Evolutionary conservation across 192 early-diverging fungal species (phyloP), one percentile per base, ranked within the genome.

Genomic region (Coemansia erecta): DNA sequence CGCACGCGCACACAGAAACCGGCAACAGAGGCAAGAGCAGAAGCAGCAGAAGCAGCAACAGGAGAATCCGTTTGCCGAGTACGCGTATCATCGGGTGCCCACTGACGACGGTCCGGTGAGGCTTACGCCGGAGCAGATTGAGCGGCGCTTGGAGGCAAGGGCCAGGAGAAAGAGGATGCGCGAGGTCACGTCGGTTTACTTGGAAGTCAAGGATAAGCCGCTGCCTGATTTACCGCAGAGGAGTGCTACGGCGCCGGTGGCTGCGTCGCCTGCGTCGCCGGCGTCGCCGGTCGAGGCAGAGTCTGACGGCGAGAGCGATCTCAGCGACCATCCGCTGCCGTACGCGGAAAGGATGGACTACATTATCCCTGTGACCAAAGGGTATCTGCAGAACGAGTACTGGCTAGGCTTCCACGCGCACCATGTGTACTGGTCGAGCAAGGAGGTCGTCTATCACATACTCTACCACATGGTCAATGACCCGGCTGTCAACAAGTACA

Each of bases 291-390:
- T 2, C 4, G 11, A 44, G 17, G 11, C 43, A 62, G 15, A 46
- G 26, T 28, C 13, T 5, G 23, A 58, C 15, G 39, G 31, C 39
- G 46, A 58, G 31, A 35, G 41, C 22, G 59, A 42, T 24, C 28
- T 18, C 2, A 28, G 49, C 35, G 18, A 50, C 15, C 58, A 58
- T 4, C 51, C 22, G 4, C 47, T 79, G 35, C 76, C 76, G 12
- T 79, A 79, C 28, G 11, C 37, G 0, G 76, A 79, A 33, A 70
- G 76, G 48, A 79, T 79, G 76, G 76, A 79, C 63, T 79, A 79
- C n/a, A 79, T 79, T 17, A 65, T 73, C 33, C 67, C 70, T 8
- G 72, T 68, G 45, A 68, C 57, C 15, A 79, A 79, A 21, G 21
- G 70, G 0, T 65, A 79, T 39, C 41, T 79, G 55, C 69, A 72